A percentile compares a stretch with the other conserved stretches of the same genome.
Evolutionary conservation across 805 yeast genomes (phyloP).

Genomic region (Ogataea nonfermentans): DNA sequence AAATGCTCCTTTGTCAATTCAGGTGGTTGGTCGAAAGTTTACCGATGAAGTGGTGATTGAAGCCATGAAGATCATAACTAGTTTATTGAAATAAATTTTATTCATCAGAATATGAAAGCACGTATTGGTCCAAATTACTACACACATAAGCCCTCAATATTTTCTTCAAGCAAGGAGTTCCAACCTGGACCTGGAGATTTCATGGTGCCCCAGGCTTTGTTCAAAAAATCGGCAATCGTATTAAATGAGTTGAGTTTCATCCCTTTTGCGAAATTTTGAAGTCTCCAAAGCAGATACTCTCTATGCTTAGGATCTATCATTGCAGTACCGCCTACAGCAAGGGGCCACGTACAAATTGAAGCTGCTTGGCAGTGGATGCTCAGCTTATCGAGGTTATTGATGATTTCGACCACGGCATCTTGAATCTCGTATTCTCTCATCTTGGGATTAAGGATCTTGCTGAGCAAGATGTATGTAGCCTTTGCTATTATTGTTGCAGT

Average conservation of each 20-base stretch:
- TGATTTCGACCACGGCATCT: slow-evolving; percentile 4
- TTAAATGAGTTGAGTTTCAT: slow-evolving; percentile 5
- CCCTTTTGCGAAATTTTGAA: slow-evolving; percentile 11
- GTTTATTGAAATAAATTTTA: no score
- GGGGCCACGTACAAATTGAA: slow-evolving; percentile 15
- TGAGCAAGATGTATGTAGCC: slow-evolving; percentile 10
- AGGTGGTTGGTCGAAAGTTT: slow-evolving; percentile 53
- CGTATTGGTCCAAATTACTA: no score
- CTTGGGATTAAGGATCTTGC: slow-evolving; percentile 13
- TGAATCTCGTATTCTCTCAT: slow-evolving; percentile 5
- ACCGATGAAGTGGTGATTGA: slow-evolving; percentile 45
- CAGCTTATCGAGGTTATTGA: slow-evolving; percentile 9
- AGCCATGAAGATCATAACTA: slow-evolving; percentile 7
- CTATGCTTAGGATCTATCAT: slow-evolving; percentile 6
- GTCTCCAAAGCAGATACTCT: slow-evolving; percentile 13
- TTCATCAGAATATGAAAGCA: no score
- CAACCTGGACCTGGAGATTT: slow-evolving; percentile 2
- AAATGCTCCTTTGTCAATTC: slow-evolving; percentile 62
- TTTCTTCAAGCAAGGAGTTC: background rate
- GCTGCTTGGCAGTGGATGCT: slow-evolving; percentile 11
- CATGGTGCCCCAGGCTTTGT: slow-evolving; percentile 18
- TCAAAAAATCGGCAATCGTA: slow-evolving; percentile 12
- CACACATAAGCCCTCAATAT: no score
- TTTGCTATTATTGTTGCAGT: slow-evolving; percentile 13
- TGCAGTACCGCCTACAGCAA: slow-evolving; percentile 15